A percentile compares a stretch with the other conserved stretches of the same genome.
These are phyloP conservation scores for Hyaloscypha finlandica DNA, from an alignment of 495 filamentous ascomycete genomes.

Conservation along the genomic window DNA sequence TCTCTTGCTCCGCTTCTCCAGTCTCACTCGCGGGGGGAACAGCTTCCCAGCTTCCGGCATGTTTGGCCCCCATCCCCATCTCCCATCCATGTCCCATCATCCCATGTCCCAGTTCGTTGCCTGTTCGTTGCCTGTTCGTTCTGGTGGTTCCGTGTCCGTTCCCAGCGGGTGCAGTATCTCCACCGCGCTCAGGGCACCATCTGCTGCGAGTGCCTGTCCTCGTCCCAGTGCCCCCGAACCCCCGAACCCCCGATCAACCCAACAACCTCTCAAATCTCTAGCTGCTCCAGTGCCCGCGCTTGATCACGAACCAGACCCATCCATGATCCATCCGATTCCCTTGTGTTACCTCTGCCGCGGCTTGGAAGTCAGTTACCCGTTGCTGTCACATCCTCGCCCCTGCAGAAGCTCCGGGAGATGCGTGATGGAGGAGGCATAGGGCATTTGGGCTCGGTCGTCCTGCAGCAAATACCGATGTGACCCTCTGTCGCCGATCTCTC, in stretches of 20 bases:
- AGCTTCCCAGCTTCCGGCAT: not conserved
- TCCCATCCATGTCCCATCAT: too few relatives aligned
- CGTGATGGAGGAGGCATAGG: not conserved
- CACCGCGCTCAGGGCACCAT: not conserved
- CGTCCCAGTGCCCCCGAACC: not conserved
- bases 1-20: not conserved
- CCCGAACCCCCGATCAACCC: not conserved
- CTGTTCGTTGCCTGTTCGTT: too few relatives aligned
- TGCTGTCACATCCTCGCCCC: not conserved
- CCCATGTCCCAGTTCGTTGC: too few relatives aligned
- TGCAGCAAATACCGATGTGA: conserved; percentile 4
- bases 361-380: not conserved
- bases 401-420: conserved; percentile 6
- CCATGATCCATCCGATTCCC: not conserved
- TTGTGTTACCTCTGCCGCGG: not conserved
- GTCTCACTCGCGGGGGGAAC: not conserved
- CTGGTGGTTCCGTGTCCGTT: too few relatives aligned
- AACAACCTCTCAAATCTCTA: not conserved
- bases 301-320: not conserved
- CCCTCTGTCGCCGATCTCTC: conserved; percentile 1
- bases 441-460: not conserved
- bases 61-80: too few relatives aligned
- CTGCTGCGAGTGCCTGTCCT: not conserved
- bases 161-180: not conserved
- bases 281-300: not conserved